Base-by-base conservation (phyloP, 768 basidiomycete species). In the Leccinum imitatum region DNA sequence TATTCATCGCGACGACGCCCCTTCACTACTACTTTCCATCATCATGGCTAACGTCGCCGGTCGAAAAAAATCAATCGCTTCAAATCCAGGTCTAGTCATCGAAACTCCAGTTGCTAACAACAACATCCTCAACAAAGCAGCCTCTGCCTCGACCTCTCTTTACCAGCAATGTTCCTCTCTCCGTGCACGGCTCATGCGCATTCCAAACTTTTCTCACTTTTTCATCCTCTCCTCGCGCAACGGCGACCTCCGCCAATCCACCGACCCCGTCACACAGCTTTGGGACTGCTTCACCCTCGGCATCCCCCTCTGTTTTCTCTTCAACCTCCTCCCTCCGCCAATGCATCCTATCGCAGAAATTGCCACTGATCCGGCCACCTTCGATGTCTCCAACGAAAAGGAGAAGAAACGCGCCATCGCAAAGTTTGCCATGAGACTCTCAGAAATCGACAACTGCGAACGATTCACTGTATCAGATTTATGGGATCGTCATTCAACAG, bases 281-380 rank as follows among this genome's bases (percentile, higher is more conserved):
- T 96, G 95, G 89, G 91, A 93, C 70, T 87, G 91, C 71, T 91
- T 99, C 77, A 87, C 94, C 46, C 84, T 94, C 37, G 97, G 97
- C 59, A 87, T 93, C 52, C 89, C 95, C 50, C 89, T 98, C 66
- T 96, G 94, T 78, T 97, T 91, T 79, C 87, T 99, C 67, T 96
- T 93, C 81, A 96, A 99, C 77, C 87, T 90, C 73, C 87, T 98
- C 58, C 89, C 89, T 41, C 69, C 71, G 3, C 74, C 78, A 15
- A 67, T 72, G 21, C 67, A 63, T 14, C 78, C 75, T 39, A 80
- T 79, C 69, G 81, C 83, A 63, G 69, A 72, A 25, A 85, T 92
- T 56, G 80, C 85, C 67, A 91, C 88, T 55, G 84, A 86, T 69
- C 81, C 84, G 33, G 79, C 82, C 9, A 77, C 83, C 50, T 87